These are phyloP conservation scores for Pleurotus pulmonarius DNA, from an alignment of 768 basidiomycete species.

Conservation along the genomic window DNA sequence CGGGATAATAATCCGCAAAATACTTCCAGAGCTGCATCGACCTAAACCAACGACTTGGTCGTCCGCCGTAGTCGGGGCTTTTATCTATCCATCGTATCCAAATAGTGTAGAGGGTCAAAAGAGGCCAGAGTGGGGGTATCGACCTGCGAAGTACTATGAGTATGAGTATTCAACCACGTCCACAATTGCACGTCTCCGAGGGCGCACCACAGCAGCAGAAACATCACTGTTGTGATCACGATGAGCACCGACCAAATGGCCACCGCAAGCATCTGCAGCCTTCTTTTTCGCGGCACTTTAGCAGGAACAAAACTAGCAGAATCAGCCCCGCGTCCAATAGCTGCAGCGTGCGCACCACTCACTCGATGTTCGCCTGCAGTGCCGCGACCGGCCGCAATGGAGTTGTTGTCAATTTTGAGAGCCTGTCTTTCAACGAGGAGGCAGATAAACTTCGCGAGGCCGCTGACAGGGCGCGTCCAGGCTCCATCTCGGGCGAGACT, in stretches of 20 bases:
- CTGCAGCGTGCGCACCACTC: conserved; percentile 20
- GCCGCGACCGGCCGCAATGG: conserved; percentile 61
- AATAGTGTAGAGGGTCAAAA: conserved; percentile 69
- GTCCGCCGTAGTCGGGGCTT: conserved; percentile 69
- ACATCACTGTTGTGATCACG: conserved; percentile 58
- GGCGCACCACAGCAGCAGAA: conserved; percentile 80
- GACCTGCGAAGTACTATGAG: conserved; percentile 48
- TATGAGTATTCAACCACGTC: not conserved
- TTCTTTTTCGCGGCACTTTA: conserved; percentile 78
- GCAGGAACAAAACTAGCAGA: conserved; percentile 74
- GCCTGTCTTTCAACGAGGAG: conserved; percentile 53
- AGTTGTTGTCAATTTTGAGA: conserved; percentile 58
- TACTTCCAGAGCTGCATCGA: conserved; percentile 74
- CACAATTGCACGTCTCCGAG: not conserved
- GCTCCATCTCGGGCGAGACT: conserved; percentile 14
- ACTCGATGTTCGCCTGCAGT: conserved; percentile 71
- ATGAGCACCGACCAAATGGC: conserved; percentile 86
- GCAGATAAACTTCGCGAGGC: conserved; percentile 56
- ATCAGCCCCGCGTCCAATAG: not conserved
- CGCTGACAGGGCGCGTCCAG: conserved; percentile 24
- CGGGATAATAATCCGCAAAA: conserved; percentile 90
- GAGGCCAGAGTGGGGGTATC: conserved; percentile 84
- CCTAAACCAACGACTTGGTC: conserved; percentile 74
- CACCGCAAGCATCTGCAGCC: conserved; percentile 87
- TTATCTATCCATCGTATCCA: conserved; percentile 79